Evolutionary conservation across 2,329 filamentous ascomycete species (phyloP).

Genomic region (Lasiodiplodia sp.): DNA sequence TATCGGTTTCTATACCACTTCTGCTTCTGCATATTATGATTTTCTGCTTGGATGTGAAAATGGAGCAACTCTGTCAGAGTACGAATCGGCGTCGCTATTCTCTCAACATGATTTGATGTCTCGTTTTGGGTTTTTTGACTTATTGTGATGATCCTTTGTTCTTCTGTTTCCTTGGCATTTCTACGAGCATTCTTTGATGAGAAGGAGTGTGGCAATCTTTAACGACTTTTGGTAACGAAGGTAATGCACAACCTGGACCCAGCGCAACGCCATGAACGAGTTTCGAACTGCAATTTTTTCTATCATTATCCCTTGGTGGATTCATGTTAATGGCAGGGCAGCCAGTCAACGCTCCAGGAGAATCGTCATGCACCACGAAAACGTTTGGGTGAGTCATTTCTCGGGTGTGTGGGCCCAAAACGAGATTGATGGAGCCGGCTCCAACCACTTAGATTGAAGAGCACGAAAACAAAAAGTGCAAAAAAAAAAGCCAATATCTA

Average conservation of each 20-base stretch:
- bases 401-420: conserved; percentile 12
- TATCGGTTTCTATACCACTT: conserved; percentile 10
- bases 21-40: neutral
- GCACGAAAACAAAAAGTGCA: neutral
- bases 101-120: neutral
- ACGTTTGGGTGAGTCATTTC: conserved; percentile 5
- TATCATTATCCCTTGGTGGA: neutral
- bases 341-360: conserved; percentile 1
- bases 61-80: neutral
- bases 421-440: neutral
- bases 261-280: neutral
- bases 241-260: neutral
- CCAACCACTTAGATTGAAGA: neutral
- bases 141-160: neutral
- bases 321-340: neutral
- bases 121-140: neutral
- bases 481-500: conserved; percentile 14
- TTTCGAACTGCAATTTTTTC: conserved; percentile 16
- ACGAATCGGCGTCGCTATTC: neutral
- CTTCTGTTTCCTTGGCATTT: neutral
- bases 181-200: neutral
- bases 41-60: neutral
- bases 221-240: too few species aligned
- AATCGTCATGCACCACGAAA: neutral
- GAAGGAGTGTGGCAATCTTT: neutral